Base-by-base conservation (phyloP, 2,329 filamentous ascomycete species). In the Arthroderma sp. region DNA sequence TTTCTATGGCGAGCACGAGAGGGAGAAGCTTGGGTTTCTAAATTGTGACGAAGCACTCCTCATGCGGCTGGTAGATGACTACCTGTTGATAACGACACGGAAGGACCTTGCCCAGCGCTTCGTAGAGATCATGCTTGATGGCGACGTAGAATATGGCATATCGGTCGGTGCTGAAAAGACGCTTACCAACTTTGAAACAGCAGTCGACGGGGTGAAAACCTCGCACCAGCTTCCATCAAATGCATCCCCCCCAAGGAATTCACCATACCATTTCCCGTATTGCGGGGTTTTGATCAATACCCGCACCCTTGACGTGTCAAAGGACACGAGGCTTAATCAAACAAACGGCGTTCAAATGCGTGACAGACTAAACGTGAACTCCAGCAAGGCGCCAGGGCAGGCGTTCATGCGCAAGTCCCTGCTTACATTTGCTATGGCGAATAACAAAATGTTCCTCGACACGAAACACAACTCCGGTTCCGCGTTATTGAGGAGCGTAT, bases 1-100 rank as follows among this genome's bases (percentile, higher is more conserved):
- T 64, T 95, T 96, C 62, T 98, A 98, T 58, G 88, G 85, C 4
- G 80, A 91, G 50, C 74, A 96, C 1, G 91, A 98, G 62, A 65
- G 65, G 5, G 71, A 78, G 28, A 68, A 81, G 9, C 68, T 96
- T 2, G 58, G 57, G 0, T 96, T 95, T 57, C 64, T 91, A 2
- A 54, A 69, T 10, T 56, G 65, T 0, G 57, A 62, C n/a, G 68
- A 81, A 31, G 81, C 75, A 40, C 63, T 95, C 2, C 69, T 98
- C 5, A 63, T 96, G 43, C 75, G 91, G 10, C 72, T 95, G 6
- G 85, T 94, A 36, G 91, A 98, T 54, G 91, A 98, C 56, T 98
- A 96, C 54, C 69, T 96, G 4, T 75, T 98, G 38, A 80, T 98
- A 55, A 94, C 84, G 0, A 78, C 80, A 0, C 73, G 85, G 40